Evolutionary conservation across 108 stramenopile genomes (phyloP), one percentile per base, ranked within the genome.

Genomic region (Cyclotella sp.): DNA sequence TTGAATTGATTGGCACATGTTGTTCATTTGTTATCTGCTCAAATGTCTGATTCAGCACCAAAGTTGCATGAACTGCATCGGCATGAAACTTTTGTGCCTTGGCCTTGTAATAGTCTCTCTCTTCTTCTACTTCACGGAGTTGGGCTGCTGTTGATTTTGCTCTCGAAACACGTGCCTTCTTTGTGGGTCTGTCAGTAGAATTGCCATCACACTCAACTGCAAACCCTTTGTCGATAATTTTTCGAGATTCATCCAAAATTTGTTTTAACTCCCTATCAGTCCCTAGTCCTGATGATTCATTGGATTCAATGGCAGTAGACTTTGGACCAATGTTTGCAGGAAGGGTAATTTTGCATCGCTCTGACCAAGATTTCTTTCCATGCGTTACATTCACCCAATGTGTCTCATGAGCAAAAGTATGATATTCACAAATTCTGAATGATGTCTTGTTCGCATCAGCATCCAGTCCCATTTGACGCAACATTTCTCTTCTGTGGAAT

Each of bases 41-140:
- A 52, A 52, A 53, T 30, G 51, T 55, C 51, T 69, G 68, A 34
- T n/a, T n/a, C n/a, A n/a, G n/a, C n/a, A n/a, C n/a, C n/a, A n/a
- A n/a, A n/a, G n/a, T n/a, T n/a, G n/a, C n/a, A n/a, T n/a, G n/a
- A n/a, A n/a, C n/a, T n/a, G n/a, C n/a, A n/a, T n/a, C n/a, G n/a
- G n/a, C n/a, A 44, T 64, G 9, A 44, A 9, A 27, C 44, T 64
- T 9, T 18, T 21, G 8, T 9, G 53, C 15, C 21, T 54, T 19
- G 7, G 12, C 53, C 53, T 54, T 54, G 18, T 54, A 54, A n/a
- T 7, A 19, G n/a, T 54, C 53, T 54, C 53, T 10, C 18, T 54
- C 53, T 7, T 13, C 53, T 54, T 7, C 6, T 19, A 54, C 21
- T 19, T 10, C n/a, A 54, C 53, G 9, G n/a, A 54, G 53, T 54